A percentile compares a stretch with the other conserved stretches of the same genome.
Conservation (phyloP, 23 red algal genomes). For the Gracilaria gracilis region DNA sequence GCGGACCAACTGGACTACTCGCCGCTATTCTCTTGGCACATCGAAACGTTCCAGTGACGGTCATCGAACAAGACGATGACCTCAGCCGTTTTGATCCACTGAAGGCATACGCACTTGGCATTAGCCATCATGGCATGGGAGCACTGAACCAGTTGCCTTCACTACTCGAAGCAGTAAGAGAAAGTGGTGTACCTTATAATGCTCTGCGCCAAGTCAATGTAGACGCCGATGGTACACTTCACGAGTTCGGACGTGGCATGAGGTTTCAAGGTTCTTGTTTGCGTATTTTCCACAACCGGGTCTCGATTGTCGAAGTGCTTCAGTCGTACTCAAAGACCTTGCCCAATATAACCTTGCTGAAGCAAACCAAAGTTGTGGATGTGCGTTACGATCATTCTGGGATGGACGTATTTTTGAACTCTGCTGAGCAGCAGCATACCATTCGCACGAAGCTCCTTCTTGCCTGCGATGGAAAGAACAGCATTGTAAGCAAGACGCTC, state of each 20-base stretch:
- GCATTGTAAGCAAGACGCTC: conserved; percentile 9
- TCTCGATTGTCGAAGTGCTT: not conserved
- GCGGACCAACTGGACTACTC: conserved; percentile 38
- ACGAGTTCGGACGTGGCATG: not conserved
- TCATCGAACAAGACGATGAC: conserved; percentile 26
- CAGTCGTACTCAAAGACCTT: not conserved
- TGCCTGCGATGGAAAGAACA: conserved; percentile 59
- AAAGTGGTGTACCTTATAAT: not conserved
- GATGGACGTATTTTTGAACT: not conserved
- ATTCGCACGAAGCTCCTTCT: conserved; percentile 49
- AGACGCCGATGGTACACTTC: not conserved
- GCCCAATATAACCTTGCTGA: not conserved
- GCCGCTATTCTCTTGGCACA: conserved; percentile 19
- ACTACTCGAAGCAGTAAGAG: conserved; percentile 10
- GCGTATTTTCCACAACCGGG: not conserved
- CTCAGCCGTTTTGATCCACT: conserved; percentile 9
- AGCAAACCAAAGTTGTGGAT: not conserved
- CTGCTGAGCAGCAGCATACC: not conserved
- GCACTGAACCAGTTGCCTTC: not conserved
- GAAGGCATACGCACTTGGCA: not conserved
- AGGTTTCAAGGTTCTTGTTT: not conserved
- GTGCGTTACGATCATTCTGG: not conserved
- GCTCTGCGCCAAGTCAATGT: not conserved
- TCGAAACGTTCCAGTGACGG: conserved; percentile 23
- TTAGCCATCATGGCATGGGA: not conserved